A percentile compares a stretch with the other conserved stretches of the same genome.
Conservation (phyloP, 306 rosid genomes). For the Arachis hypogaea region DNA sequence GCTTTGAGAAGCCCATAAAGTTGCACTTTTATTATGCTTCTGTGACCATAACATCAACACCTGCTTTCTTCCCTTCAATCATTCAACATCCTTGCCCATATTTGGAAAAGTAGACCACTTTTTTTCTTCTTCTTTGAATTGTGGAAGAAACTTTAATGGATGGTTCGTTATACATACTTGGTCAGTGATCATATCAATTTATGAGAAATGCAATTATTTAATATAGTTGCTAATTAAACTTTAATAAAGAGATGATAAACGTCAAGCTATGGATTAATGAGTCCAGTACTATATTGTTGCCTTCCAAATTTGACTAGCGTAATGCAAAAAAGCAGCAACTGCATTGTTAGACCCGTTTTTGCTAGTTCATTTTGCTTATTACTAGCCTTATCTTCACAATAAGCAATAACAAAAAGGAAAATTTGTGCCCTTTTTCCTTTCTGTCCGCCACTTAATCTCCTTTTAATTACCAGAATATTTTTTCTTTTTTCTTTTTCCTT, state of each 20-base stretch:
- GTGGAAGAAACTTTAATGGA: background rate
- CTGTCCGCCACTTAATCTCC: background rate
- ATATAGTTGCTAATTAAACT: background rate
- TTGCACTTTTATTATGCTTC: slow-evolving; percentile 29
- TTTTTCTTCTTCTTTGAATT: background rate
- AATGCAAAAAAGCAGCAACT: background rate
- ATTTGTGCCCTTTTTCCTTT: background rate
- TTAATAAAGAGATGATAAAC: background rate
- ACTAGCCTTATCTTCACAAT: background rate
- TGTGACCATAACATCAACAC: background rate
- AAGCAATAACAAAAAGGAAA: background rate
- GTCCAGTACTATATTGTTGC: background rate
- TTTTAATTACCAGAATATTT: slow-evolving; percentile 13
- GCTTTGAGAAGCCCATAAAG: slow-evolving; percentile 41
- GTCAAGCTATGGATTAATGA: background rate
- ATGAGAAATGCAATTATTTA: too few relatives aligned
- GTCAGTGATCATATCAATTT: too few relatives aligned
- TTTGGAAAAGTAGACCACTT: background rate
- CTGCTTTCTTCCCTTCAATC: slow-evolving; percentile 38
- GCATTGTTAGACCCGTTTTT: background rate
- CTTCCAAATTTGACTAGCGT: slow-evolving; percentile 1
- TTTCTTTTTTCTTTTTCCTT: background rate
- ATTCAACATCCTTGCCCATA: slow-evolving; percentile 29
- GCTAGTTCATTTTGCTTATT: background rate
- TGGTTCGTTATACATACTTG: too few relatives aligned